Base-by-base conservation (phyloP, 2,329 filamentous ascomycete genomes). In the Pyricularia sp. region DNA sequence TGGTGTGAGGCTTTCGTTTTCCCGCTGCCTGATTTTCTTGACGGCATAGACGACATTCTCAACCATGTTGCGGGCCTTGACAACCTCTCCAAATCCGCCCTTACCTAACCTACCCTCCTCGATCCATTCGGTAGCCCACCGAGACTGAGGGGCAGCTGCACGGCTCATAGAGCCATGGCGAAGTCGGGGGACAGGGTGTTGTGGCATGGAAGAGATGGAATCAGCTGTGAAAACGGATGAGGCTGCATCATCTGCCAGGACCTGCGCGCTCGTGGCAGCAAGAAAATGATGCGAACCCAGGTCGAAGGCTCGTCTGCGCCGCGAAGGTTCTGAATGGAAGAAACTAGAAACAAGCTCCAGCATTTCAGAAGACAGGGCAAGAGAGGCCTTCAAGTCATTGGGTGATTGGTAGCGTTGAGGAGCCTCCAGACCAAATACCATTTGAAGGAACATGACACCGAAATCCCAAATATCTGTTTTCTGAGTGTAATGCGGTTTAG, bases 401-500 rank as follows among this genome's bases (percentile, higher is more conserved):
- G 94, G 94, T 0, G 93, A 96, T 20, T 89, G 89, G 77, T 95
- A 94, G 70, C 89, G 91, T 70, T 90, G 85, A 23, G 91, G 83
- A 7, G 93, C 86, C 72, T 93, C 88, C 42, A 93, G 83, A 2
- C 95, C 95, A 77, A 97, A 94, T 3, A 95, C 86, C 93, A 98
- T 97, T 77, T 99, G 94, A 58, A 97, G 79, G 73, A 97, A 92
- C 5, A 97, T 86, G 33, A 97, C 88, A 4, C 95, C 95, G 74
- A 99, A 88, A 72, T 97, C 92, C 95, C 95, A 99, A 10, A 98
- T 87, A 77, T 98, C 95, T 0, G 93, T 92, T 77, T 97, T 97
- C 74, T 86, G 86, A 1, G 86, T 88, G 79, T 90, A 83, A 77
- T 90, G 82, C 33, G 84, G 84, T 31, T 86, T 89, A 70, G 85